phyloP scores from a whole-genome alignment of 768 basidiomycete genomes.

The Kwoniella mangroviensis region DNA sequence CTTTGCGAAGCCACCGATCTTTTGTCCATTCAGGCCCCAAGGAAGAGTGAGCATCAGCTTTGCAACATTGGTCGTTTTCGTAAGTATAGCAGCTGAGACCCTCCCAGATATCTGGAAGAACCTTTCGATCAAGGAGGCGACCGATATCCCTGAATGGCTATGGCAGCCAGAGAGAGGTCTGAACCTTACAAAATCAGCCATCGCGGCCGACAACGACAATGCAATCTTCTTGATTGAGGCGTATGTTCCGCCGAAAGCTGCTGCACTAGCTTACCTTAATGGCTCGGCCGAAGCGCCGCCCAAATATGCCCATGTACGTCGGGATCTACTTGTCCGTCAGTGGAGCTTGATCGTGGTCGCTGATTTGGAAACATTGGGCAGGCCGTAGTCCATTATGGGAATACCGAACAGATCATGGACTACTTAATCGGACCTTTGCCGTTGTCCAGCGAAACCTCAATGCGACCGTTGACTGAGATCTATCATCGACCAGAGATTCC shows the following conservation, averaged over 20 bases:
- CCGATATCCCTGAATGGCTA: conserved; percentile 63
- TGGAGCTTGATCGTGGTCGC: background rate
- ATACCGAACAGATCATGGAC: conserved; percentile 61
- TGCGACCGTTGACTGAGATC: conserved; percentile 55
- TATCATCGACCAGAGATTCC: conserved; percentile 59
- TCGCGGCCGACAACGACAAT: conserved; percentile 62
- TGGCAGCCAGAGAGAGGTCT: conserved; percentile 59
- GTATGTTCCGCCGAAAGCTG: conserved; percentile 63
- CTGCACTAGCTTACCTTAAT: conserved; percentile 62
- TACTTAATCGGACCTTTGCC: conserved; percentile 69
- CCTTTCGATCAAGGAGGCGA: conserved; percentile 61
- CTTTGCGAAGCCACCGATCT: conserved; percentile 6
- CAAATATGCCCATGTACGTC: conserved; percentile 59
- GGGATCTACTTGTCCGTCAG: no score
- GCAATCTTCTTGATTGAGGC: conserved; percentile 64
- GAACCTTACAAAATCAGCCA: conserved; percentile 62
- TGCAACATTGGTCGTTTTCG: background rate
- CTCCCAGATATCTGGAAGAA: conserved; percentile 64
- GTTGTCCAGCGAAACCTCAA: conserved; percentile 58
- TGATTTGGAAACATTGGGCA: conserved; percentile 2
- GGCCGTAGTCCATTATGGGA: conserved; percentile 65
- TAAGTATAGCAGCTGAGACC: no score
- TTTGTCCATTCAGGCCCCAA: no score
- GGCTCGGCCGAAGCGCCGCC: conserved; percentile 56
- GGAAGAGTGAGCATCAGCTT: no score